Evolutionary conservation across 192 early-diverging fungal species (phyloP), one percentile per base, ranked within the genome.

Genomic region (Coemansia sp.): DNA sequence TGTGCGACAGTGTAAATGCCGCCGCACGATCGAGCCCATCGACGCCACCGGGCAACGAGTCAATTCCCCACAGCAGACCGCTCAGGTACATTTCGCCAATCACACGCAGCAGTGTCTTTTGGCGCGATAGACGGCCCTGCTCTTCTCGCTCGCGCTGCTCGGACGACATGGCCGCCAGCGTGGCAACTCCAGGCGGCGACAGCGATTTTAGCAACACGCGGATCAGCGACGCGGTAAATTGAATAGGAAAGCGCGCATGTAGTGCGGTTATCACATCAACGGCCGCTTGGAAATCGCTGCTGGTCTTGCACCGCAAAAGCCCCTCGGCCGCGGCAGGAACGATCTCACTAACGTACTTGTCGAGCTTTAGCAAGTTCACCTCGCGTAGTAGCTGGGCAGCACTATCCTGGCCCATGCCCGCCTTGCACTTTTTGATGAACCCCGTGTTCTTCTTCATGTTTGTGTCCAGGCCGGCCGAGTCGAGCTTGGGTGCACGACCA

Each of bases 401-500:
- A 42, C 66, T 88, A 67, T 91, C 93, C 39, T 80, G 91, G 66
- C 83, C 85, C 68, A 87, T 85, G 74, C 85, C 91, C 21, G 85
- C 76, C 67, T 89, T 93, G 87, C 85, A 98, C 68, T 96, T 96
- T 74, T 94, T 94, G 64, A 97, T 93, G 74, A 99, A 98, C 15
- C 90, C 88, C 5, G 93, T 95, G 80, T 98, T 98, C 85, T 98
- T 98, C 75, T 98, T 99, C 55, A 99, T 94, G 80, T 93, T 97
- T 62, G 93, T 91, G 70, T 99, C 98, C 19, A 98, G 66, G 17
- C 62, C 42, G 48, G 51, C 58, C 23, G 75, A 34, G 31, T 75
- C 74, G n/a, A 73, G 62, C 37, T 34, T 66, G 15, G 65, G 62
- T 7, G 38, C 58, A 23, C 55, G 67, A n/a, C 69, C 72, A 55